Evolutionary conservation across 2,329 filamentous ascomycete genomes (phyloP).

Genomic region (Penicillium griseofulvum): DNA sequence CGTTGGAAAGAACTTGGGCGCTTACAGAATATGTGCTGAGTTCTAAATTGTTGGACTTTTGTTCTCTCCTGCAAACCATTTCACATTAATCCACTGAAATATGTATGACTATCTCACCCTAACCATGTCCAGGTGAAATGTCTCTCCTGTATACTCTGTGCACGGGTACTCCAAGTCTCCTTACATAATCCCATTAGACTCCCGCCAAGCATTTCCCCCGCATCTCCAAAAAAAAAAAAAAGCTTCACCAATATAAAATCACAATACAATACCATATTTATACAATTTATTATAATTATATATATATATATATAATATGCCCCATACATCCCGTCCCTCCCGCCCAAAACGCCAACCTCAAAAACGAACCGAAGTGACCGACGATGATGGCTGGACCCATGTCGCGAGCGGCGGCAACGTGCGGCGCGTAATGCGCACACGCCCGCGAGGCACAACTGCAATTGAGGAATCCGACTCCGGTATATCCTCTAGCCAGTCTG

Average conservation of each 20-base stretch:
- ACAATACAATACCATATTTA: not conserved
- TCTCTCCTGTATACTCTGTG: too few relatives aligned
- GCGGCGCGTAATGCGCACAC: slow-evolving; percentile 24
- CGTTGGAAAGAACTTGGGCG: slow-evolving; percentile 20
- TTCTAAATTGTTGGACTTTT: not conserved
- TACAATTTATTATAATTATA: not conserved
- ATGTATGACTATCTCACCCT: not conserved
- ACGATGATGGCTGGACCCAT: slow-evolving; percentile 46
- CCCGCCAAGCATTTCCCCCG: slow-evolving; percentile 8
- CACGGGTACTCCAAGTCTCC: too few relatives aligned
- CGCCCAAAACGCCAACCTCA: slow-evolving; percentile 28
- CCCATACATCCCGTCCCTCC: slow-evolving; percentile 33
- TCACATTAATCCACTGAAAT: not conserved
- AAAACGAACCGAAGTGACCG: slow-evolving; percentile 40
- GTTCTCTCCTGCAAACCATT: not conserved
- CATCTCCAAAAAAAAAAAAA: slow-evolving; percentile 10
- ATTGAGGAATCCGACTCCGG: not conserved
- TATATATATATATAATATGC: slow-evolving; percentile 27
- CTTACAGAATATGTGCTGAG: slow-evolving; percentile 18
- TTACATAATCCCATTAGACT: not conserved
- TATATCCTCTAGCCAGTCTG: not conserved
- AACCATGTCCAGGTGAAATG: too few relatives aligned
- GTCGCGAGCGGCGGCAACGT: slow-evolving; percentile 35
- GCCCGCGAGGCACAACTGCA: not conserved
- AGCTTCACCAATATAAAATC: not conserved